Percentiles rank a stretch among this genome's conserved stretches.
These are phyloP conservation scores for Comarum palustre DNA, from an alignment of 306 rosid species.

Conservation along the genomic window DNA sequence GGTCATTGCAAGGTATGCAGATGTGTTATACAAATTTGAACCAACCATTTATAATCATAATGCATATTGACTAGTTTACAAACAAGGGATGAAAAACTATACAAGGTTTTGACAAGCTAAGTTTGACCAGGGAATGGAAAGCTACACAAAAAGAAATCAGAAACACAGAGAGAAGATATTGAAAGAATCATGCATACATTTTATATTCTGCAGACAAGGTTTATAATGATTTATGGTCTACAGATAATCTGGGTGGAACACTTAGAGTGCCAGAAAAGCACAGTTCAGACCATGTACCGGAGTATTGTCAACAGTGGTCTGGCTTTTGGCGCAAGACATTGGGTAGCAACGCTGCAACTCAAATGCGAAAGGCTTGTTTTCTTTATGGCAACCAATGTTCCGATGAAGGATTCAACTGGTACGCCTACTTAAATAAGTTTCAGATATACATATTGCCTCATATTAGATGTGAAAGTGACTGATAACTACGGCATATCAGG, in stretches of 20 bases:
- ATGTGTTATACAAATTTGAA: neutral
- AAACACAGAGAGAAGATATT: constrained; percentile 25
- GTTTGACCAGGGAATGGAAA: constrained; percentile 29
- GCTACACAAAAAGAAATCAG: constrained; percentile 28
- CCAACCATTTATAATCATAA: neutral
- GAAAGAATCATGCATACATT: constrained; percentile 9
- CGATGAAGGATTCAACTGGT: constrained; percentile 85
- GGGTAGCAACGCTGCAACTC: constrained; percentile 86
- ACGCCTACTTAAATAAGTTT: constrained; percentile 20
- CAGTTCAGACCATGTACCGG: constrained; percentile 71
- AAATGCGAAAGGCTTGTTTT: constrained; percentile 78
- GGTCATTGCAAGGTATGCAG: constrained; percentile 87
- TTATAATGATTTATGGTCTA: constrained; percentile 8
- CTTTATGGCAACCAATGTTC: constrained; percentile 96
- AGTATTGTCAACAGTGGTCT: constrained; percentile 70
- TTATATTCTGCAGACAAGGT: neutral
- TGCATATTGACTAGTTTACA: neutral
- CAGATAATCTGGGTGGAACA: constrained; percentile 97
- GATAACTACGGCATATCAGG: constrained; percentile 39
- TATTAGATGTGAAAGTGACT: neutral
- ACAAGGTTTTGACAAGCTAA: constrained; percentile 14
- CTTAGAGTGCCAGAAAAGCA: constrained; percentile 78
- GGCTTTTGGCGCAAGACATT: constrained; percentile 93
- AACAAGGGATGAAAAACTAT: constrained; percentile 24
- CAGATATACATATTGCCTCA: neutral